Conservation (phyloP, 2,329 filamentous ascomycete genomes). For the Boeremia exigua region DNA sequence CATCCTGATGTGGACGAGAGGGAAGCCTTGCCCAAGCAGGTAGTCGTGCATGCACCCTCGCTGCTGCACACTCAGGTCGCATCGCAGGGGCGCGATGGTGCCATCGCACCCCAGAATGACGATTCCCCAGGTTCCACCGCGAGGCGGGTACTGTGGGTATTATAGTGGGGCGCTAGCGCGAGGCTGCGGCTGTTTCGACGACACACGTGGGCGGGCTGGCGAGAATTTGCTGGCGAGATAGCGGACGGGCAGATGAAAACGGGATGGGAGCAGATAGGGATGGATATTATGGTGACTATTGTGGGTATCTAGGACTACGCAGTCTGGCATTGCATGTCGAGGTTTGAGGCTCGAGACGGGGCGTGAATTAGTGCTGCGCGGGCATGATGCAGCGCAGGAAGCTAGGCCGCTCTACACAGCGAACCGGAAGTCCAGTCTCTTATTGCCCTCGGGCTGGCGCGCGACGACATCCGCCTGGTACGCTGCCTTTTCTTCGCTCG, state of each 20-base stretch:
- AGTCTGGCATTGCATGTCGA: not conserved
- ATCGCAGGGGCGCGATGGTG: conserved; percentile 8
- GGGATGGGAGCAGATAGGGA: too few relatives aligned
- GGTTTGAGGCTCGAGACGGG: not conserved
- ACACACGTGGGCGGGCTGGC: conserved; percentile 1
- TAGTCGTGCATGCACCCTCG: not conserved
- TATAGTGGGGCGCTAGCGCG: not conserved
- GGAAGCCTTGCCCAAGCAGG: not conserved
- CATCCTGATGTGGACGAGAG: not conserved
- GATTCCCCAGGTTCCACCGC: conserved; percentile 5
- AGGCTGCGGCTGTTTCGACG: not conserved
- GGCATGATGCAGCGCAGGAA: not conserved
- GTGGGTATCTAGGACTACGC: not conserved
- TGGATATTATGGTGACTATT: not conserved
- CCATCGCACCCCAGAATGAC: conserved; percentile 11
- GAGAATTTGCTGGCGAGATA: not conserved
- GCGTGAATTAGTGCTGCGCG: too few relatives aligned
- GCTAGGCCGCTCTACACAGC: conserved; percentile 13
- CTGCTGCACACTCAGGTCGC: not conserved
- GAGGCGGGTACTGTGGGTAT: not conserved
- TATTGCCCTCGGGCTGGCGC: conserved; percentile 46
- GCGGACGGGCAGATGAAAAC: not conserved
- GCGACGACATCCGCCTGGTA: conserved; percentile 54
- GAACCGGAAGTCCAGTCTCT: conserved; percentile 50
- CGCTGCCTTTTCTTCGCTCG: conserved; percentile 53